Evolutionary conservation across 805 yeast species (phyloP).

Genomic region (Wickerhamiella sorbophila): DNA sequence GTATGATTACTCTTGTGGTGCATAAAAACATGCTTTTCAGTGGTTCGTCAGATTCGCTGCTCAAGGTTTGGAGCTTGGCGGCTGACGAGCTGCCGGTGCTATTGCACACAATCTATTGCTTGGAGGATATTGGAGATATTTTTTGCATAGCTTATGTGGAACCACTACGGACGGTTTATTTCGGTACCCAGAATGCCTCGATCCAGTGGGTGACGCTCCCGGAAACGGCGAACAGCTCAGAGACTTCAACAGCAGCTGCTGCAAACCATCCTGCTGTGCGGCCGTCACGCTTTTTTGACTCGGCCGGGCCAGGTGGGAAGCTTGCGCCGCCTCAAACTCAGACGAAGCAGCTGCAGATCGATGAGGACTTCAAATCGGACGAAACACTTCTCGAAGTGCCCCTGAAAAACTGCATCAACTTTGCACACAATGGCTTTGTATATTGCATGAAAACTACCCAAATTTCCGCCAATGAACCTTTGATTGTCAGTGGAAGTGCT

Average conservation of each 20-base stretch:
- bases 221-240: constrained; percentile 17
- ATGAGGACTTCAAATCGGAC: constrained; percentile 3
- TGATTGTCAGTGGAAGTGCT: constrained; percentile 66
- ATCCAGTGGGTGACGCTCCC: constrained; percentile 51
- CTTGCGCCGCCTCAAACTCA: constrained; percentile 23
- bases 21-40: constrained; percentile 49
- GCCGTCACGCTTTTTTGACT: constrained; percentile 75
- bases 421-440: constrained; percentile 87
- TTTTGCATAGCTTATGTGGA: constrained; percentile 68
- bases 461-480: constrained; percentile 19
- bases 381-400: constrained; percentile 37
- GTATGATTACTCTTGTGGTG: constrained; percentile 50
- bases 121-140: constrained; percentile 85
- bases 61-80: constrained; percentile 57
- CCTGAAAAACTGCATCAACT: constrained; percentile 46
- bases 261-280: constrained; percentile 35
- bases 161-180: constrained; percentile 43
- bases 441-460: constrained; percentile 43
- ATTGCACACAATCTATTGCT: constrained; percentile 66
- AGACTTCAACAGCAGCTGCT: not conserved
- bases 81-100: constrained; percentile 4
- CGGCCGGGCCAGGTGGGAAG: constrained; percentile 69
- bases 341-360: constrained; percentile 8
- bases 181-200: constrained; percentile 89
- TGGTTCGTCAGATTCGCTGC: constrained; percentile 81